Conservation (phyloP, 176 grass and related monocot genomes). For the Aegilops speltoides region DNA sequence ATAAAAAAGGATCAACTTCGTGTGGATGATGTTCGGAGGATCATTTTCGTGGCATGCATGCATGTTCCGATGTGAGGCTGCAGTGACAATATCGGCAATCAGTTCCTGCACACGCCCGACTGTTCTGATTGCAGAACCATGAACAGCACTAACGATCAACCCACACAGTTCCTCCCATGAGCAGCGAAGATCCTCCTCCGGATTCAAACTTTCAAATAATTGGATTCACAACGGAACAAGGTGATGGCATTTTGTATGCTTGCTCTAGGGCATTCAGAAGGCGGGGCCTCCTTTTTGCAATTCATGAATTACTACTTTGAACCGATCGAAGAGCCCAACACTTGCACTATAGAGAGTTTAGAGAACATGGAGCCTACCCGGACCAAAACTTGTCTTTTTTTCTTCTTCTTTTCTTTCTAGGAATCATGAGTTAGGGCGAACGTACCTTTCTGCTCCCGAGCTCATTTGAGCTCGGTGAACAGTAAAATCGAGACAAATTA, state of each 20-base stretch:
- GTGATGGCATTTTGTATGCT: constrained; percentile 4
- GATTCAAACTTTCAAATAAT: no score
- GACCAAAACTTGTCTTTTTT: constrained; percentile 12
- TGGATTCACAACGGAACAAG: not conserved
- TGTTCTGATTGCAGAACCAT: not conserved
- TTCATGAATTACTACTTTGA: not conserved
- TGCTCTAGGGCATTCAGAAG: constrained; percentile 34
- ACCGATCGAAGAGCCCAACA: not conserved
- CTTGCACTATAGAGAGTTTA: constrained; percentile 9
- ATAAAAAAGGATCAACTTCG: no score
- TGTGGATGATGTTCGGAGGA: not conserved
- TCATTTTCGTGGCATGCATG: not conserved
- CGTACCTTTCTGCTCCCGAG: no score
- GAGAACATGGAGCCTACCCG: constrained; percentile 39
- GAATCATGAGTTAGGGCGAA: not conserved
- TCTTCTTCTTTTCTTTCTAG: constrained; percentile 39
- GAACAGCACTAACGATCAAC: constrained; percentile 1
- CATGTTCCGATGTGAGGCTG: not conserved
- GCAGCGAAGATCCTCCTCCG: no score
- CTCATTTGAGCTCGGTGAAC: no score
- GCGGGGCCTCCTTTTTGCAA: not conserved
- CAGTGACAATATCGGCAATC: not conserved
- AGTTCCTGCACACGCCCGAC: not conserved
- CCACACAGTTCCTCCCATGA: not conserved
- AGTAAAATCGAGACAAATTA: no score